Percentiles rank a stretch among this genome's conserved stretches.
Evolutionary conservation across 2,329 filamentous ascomycete species (phyloP).

Genomic region (Colletotrichum tropicicola): DNA sequence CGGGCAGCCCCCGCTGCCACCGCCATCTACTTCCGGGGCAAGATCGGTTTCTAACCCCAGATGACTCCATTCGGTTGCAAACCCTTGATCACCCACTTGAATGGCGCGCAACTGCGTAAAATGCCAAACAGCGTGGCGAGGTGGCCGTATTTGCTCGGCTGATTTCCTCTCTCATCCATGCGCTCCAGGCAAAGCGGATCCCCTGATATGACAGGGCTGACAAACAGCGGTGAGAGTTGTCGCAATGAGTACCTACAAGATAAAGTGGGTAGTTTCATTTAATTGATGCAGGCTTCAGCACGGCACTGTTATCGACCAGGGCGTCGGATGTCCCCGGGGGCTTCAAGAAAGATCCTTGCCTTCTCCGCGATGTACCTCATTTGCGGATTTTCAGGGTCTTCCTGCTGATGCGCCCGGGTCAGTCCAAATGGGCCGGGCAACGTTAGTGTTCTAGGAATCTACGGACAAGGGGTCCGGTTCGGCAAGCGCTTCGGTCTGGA

Average conservation of each 20-base stretch:
- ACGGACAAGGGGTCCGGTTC: no score
- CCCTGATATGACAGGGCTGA: background rate
- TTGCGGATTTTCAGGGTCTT: conserved; percentile 1
- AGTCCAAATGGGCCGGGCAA: no score
- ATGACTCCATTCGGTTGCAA: no score
- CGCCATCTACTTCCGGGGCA: no score
- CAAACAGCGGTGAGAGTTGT: background rate
- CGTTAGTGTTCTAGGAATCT: no score
- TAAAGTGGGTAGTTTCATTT: conserved; percentile 6
- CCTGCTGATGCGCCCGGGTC: no score
- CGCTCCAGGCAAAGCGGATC: background rate
- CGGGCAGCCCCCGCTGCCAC: no score
- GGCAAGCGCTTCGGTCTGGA: no score
- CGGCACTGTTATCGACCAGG: background rate
- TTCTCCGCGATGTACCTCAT: background rate
- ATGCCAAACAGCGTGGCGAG: no score
- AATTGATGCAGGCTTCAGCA: background rate
- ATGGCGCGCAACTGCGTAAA: no score
- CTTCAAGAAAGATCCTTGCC: background rate
- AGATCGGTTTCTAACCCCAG: no score
- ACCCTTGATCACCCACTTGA: no score
- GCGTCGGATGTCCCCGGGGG: background rate
- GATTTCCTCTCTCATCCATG: background rate
- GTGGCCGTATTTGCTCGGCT: background rate
- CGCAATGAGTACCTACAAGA: background rate